These are phyloP conservation scores for Leccinum uliginosum DNA, from an alignment of 768 basidiomycete genomes.

Conservation along the genomic window DNA sequence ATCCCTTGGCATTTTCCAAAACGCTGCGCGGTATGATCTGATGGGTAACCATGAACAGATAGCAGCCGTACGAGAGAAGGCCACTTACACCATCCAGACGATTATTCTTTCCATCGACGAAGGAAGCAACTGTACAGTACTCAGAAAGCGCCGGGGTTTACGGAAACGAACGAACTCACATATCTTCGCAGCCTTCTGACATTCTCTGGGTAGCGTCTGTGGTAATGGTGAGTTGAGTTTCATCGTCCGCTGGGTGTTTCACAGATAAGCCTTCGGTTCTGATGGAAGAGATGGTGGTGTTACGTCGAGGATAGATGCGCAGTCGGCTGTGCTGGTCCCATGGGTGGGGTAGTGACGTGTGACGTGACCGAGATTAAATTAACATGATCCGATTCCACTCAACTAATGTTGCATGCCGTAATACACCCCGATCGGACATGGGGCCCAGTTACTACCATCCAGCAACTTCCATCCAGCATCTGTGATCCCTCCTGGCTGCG, in stretches of 20 bases:
- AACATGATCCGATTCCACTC: not conserved
- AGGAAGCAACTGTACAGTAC: conserved; percentile 61
- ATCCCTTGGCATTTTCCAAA: conserved; percentile 60
- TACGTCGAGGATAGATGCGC: conserved; percentile 12
- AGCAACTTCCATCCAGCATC: conserved; percentile 53
- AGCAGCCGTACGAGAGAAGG: not conserved
- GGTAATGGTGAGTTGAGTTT: conserved; percentile 50
- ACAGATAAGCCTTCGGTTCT: not conserved
- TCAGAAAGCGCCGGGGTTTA: not conserved
- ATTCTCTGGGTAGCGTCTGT: conserved; percentile 71
- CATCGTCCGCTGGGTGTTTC: conserved; percentile 26
- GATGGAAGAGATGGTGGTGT: not conserved
- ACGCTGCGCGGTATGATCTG: conserved; percentile 55
- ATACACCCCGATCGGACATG: conserved; percentile 67
- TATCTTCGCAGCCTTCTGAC: conserved; percentile 82
- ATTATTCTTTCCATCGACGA: conserved; percentile 76
- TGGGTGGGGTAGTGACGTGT: conserved; percentile 14
- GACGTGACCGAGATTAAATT: conserved; percentile 12
- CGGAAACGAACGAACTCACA: conserved; percentile 41
- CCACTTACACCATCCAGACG: conserved; percentile 72
- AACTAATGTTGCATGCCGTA: not conserved
- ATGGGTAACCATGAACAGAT: not conserved
- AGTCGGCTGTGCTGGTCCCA: conserved; percentile 15
- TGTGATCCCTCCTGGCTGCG: not conserved
- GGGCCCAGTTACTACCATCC: conserved; percentile 47